phyloP scores from a whole-genome alignment of 2,329 filamentous ascomycete species.

The Diplodia sapinea region DNA sequence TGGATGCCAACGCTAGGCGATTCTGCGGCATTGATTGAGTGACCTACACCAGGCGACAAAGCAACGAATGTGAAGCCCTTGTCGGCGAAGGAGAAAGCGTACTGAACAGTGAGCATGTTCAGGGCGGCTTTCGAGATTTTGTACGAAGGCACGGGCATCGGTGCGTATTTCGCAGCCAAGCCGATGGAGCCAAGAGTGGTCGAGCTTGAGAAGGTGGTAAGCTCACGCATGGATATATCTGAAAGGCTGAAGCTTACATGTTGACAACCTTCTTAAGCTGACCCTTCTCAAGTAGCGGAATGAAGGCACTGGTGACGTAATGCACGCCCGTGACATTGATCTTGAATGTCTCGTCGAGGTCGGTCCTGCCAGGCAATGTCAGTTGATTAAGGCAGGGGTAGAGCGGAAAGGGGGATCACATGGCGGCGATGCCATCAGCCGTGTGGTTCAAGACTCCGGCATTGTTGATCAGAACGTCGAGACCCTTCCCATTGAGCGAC shows the following conservation, averaged over 20 bases:
- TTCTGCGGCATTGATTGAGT: too few species aligned
- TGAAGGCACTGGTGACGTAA: conserved; percentile 47
- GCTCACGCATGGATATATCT: conserved; percentile 26
- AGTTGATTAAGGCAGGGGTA: not conserved
- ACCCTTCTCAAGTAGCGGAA: conserved; percentile 49
- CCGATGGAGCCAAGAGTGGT: conserved; percentile 53
- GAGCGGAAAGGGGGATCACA: not conserved
- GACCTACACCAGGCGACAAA: conserved; percentile 54
- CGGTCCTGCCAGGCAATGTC: conserved; percentile 7
- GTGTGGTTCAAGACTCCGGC: conserved; percentile 21
- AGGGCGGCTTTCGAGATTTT: conserved; percentile 57
- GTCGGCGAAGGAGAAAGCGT: conserved; percentile 44
- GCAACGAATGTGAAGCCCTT: conserved; percentile 53
- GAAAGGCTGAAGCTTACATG: conserved; percentile 42
- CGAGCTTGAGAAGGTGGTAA: conserved; percentile 40
- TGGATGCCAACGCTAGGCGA: too few species aligned
- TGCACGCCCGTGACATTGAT: conserved; percentile 51
- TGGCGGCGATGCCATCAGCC: conserved; percentile 5
- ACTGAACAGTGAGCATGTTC: conserved; percentile 57
- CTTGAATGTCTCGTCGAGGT: conserved; percentile 42
- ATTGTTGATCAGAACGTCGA: conserved; percentile 24
- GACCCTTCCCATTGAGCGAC: not conserved
- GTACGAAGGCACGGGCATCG: conserved; percentile 45
- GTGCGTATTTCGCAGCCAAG: conserved; percentile 35
- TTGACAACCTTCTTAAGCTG: conserved; percentile 53